Base-by-base conservation (phyloP, 2,329 filamentous ascomycete genomes). In the Alternaria sp. region DNA sequence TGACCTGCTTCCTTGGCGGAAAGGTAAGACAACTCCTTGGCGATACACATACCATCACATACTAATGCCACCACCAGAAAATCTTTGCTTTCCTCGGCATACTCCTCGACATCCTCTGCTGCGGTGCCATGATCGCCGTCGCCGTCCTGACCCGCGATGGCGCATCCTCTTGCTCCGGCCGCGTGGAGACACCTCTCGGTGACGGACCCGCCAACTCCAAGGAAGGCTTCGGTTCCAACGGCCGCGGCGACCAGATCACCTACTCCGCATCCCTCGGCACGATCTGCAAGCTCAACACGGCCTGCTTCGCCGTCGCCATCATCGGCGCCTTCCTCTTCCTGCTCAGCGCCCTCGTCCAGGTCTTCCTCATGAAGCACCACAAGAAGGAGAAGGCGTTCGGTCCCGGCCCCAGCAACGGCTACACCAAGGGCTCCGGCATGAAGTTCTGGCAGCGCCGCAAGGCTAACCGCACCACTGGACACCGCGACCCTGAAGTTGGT, bases 1-100 rank as follows among this genome's bases (percentile, higher is more conserved):
- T 96, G 40, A 90, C 95, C 9, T 93, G 92, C 83, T 96, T 88
- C 76, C 82, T 97, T 6, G 93, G 91, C 36, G 93, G 93, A 26
- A 86, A 91, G 60, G 63, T 66, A 60, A 62, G 55, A 64, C 84
- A 86, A 21, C 5, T 7, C 6, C 15, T 11, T 26, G 26, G 5
- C 9, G 11, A 30, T 5, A 15, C 15, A 3, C 5, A 17, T 6
- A 4, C 5, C 8, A 12, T 17, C 3, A 21, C 3, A 12, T 23
- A 30, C 60, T 66, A 15, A 66, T 15, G 5, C 5, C 10, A 6
- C 26, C 1, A 2, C 21, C 13, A 66, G 69, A 65, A 60, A 5
- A 84, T 95, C 79, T 90, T 93, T 63, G 91, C 91, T 4, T 85
- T 90, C 74, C 68, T 96, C 57, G 91, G 88, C 67, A 88, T 97